These are phyloP conservation scores for Mrakiaceae sp. DNA, from an alignment of 1,284 basidiomycete species.

Conservation along the genomic window DNA sequence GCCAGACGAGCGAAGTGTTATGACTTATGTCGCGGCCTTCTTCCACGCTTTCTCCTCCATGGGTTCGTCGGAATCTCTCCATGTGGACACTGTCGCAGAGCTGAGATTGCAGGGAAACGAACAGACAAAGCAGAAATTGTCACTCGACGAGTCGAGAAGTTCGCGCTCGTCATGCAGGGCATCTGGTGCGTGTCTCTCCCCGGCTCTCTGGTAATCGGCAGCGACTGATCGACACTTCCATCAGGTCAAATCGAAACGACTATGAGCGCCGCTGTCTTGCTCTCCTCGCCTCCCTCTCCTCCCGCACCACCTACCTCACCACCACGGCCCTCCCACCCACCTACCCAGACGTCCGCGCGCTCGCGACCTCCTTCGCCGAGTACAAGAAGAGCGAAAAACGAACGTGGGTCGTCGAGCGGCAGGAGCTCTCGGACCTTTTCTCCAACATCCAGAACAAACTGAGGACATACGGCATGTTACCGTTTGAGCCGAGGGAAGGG, in stretches of 20 bases:
- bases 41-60: slow-evolving; percentile 98
- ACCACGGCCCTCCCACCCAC: slow-evolving; percentile 41
- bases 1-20: slow-evolving; percentile 90
- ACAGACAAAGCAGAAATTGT: slow-evolving; percentile 90
- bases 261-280: slow-evolving; percentile 68
- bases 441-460: slow-evolving; percentile 92
- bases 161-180: slow-evolving; percentile 81
- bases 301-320: slow-evolving; percentile 42
- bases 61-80: slow-evolving; percentile 38
- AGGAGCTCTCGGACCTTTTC: slow-evolving; percentile 77
- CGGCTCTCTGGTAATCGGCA: not conserved
- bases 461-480: slow-evolving; percentile 72
- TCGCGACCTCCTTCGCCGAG: slow-evolving; percentile 58
- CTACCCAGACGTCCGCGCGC: slow-evolving; percentile 69
- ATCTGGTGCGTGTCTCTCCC: slow-evolving; percentile 29
- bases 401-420: slow-evolving; percentile 77
- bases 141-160: slow-evolving; percentile 85
- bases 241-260: slow-evolving; percentile 76
- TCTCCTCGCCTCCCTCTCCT: slow-evolving; percentile 51
- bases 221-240: slow-evolving; percentile 35
- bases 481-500: slow-evolving; percentile 69
- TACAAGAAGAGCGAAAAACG: slow-evolving; percentile 84
- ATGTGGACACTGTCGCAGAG: too few species aligned
- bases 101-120: too few species aligned
- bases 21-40: slow-evolving; percentile 86